Conservation (phyloP, 2,329 filamentous ascomycete genomes). For the Colletotrichum lentis region DNA sequence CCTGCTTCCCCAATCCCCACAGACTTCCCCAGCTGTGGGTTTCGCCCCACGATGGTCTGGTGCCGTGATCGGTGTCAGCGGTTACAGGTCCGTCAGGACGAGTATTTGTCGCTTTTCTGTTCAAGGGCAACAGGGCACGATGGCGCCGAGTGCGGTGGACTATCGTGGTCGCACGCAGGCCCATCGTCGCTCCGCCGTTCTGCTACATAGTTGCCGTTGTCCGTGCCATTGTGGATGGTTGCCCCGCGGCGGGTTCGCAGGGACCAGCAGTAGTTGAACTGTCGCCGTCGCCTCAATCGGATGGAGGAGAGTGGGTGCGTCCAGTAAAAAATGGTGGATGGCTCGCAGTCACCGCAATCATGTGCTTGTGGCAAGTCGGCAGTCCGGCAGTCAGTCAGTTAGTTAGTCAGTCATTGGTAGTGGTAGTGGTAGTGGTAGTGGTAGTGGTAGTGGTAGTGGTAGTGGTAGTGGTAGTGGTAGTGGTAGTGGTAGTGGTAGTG, state of each 20-base stretch:
- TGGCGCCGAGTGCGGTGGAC: background rate
- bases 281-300: background rate
- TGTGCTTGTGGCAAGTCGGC: too few species aligned
- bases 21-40: slow-evolving; percentile 10
- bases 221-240: background rate
- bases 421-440: too few species aligned
- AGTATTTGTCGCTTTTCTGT: background rate
- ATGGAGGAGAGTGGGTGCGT: background rate
- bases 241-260: background rate
- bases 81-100: background rate
- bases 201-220: background rate
- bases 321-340: slow-evolving; percentile 1
- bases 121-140: background rate
- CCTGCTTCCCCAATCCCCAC: slow-evolving; percentile 9
- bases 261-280: background rate
- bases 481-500: too few species aligned
- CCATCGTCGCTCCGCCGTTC: background rate
- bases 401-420: too few species aligned
- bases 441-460: background rate
- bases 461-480: too few species aligned
- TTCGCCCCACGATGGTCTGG: slow-evolving; percentile 5
- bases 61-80: background rate
- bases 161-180: background rate
- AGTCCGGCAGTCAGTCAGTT: too few species aligned
- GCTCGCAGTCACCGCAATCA: background rate